These are phyloP conservation scores for Daldinia bambusicola DNA, from an alignment of 495 filamentous ascomycete genomes.

Conservation along the genomic window DNA sequence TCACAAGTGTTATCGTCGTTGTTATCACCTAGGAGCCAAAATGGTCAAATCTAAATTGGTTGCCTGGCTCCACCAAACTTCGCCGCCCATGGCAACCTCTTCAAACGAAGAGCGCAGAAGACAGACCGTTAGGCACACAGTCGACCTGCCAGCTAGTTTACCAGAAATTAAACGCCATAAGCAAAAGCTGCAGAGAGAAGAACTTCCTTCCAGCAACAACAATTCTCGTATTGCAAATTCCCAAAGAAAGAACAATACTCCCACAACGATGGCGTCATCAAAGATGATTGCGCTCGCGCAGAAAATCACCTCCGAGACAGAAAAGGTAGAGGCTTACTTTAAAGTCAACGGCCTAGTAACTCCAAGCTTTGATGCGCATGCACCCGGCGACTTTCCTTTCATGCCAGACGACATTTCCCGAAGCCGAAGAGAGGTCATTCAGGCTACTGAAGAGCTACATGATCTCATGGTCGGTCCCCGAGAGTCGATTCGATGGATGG, in stretches of 20 bases:
- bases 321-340: slow-evolving; percentile 56
- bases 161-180: slow-evolving; percentile 21
- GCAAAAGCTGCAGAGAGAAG: slow-evolving; percentile 13
- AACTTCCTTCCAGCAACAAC: slow-evolving; percentile 17
- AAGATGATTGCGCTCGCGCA: slow-evolving; percentile 52
- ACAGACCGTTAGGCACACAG: slow-evolving; percentile 36
- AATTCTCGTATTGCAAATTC: not conserved
- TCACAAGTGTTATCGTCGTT: slow-evolving; percentile 22
- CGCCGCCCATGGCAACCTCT: slow-evolving; percentile 33
- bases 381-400: slow-evolving; percentile 52
- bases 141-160: slow-evolving; percentile 13
- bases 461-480: slow-evolving; percentile 55
- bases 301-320: slow-evolving; percentile 53
- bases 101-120: slow-evolving; percentile 47
- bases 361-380: slow-evolving; percentile 54
- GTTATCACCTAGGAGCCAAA: slow-evolving; percentile 25
- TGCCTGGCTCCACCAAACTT: slow-evolving; percentile 47
- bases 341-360: slow-evolving; percentile 48
- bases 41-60: slow-evolving; percentile 52
- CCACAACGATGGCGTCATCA: slow-evolving; percentile 34
- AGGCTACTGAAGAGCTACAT: slow-evolving; percentile 52
- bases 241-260: not conserved
- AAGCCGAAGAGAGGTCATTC: slow-evolving; percentile 53
- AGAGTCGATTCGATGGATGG: slow-evolving; percentile 54
- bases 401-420: slow-evolving; percentile 52